Evolutionary conservation across 495 filamentous ascomycete species (phyloP).

Genomic region (Aspergillus indologenus): DNA sequence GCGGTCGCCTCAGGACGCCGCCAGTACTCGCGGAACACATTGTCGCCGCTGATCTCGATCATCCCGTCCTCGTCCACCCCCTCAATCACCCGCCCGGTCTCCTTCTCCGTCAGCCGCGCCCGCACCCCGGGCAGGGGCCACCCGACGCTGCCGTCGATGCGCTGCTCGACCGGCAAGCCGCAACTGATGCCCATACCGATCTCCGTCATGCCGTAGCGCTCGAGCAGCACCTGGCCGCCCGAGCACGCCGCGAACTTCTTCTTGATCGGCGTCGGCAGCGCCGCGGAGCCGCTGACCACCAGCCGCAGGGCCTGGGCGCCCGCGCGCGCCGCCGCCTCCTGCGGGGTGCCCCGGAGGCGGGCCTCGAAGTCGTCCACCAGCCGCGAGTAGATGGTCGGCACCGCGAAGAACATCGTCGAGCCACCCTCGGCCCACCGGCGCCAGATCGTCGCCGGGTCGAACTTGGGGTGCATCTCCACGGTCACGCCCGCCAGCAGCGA

Average conservation of each 20-base stretch:
- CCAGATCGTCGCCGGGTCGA: slow-evolving; percentile 45
- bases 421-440: slow-evolving; percentile 36
- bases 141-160: slow-evolving; percentile 46
- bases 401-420: slow-evolving; percentile 45
- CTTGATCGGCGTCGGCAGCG: slow-evolving; percentile 43
- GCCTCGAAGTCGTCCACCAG: slow-evolving; percentile 46
- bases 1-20: slow-evolving; percentile 39
- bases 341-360: slow-evolving; percentile 38
- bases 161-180: slow-evolving; percentile 33
- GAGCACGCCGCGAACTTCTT: slow-evolving; percentile 41
- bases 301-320: slow-evolving; percentile 38
- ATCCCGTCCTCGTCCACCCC: slow-evolving; percentile 39
- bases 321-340: slow-evolving; percentile 28
- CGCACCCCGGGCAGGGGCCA: slow-evolving; percentile 45
- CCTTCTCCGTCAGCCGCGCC: slow-evolving; percentile 41
- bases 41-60: slow-evolving; percentile 45
- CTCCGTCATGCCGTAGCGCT: slow-evolving; percentile 49
- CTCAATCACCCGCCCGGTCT: slow-evolving; percentile 35
- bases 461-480: slow-evolving; percentile 46
- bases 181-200: slow-evolving; percentile 48
- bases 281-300: slow-evolving; percentile 43
- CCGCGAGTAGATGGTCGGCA: slow-evolving; percentile 47
- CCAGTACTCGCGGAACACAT: slow-evolving; percentile 48
- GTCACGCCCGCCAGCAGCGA: slow-evolving; percentile 38
- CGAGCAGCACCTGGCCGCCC: slow-evolving; percentile 36